Percentiles rank a stretch among this genome's conserved stretches.
These are phyloP conservation scores for Spathaspora sp. DNA, from an alignment of 805 yeast species.

Conservation along the genomic window DNA sequence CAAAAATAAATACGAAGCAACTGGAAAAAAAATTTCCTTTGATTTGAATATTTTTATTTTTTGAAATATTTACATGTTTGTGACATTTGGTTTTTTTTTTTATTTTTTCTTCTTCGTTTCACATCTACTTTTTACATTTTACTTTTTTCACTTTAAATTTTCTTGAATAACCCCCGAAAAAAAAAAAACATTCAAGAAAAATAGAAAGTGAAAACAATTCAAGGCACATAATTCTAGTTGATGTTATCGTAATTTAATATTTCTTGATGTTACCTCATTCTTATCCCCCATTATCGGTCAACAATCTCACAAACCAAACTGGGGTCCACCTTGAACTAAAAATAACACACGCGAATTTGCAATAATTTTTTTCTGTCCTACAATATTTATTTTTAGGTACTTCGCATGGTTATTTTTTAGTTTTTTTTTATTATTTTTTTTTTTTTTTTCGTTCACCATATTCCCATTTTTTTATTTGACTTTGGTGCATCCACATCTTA, in stretches of 20 bases:
- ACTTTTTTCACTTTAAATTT: background rate
- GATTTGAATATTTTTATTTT: background rate
- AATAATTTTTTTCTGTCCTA: background rate
- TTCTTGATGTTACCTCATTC: background rate
- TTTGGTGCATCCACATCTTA: background rate
- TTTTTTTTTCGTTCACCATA: background rate
- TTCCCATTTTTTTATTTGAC: background rate
- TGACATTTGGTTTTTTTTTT: background rate
- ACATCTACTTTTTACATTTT: background rate
- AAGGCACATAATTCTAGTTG: background rate
- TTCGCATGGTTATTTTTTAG: background rate
- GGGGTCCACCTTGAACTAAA: background rate
- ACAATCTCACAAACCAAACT: background rate
- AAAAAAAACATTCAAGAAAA: background rate
- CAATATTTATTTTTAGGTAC: background rate
- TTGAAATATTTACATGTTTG: background rate
- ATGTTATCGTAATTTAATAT: too few species aligned
- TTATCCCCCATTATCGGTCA: background rate
- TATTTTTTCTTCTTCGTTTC: background rate
- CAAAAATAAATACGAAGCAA: background rate
- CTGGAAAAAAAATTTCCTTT: background rate
- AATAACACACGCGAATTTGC: background rate
- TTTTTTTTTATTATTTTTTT: background rate
- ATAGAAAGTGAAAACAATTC: background rate
- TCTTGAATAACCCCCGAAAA: background rate